Evolutionary conservation across 2,329 filamentous ascomycete genomes (phyloP).

Genomic region (Arthrobotrys iridis): DNA sequence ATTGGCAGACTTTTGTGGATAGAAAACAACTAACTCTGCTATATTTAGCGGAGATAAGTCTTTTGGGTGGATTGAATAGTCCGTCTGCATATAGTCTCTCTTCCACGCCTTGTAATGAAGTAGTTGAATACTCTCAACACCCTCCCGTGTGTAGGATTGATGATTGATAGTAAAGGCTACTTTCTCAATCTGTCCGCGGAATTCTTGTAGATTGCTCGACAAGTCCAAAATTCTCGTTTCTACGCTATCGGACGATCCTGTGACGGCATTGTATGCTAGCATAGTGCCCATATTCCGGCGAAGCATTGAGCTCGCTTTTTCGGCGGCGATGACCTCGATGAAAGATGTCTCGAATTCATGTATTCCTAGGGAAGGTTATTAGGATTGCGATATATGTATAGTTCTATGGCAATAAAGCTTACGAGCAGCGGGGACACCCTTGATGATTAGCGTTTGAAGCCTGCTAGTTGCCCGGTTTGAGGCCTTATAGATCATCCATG

Average conservation of each 20-base stretch:
- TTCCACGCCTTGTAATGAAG: conserved; percentile 7
- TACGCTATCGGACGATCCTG: not conserved
- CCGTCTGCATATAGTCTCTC: not conserved
- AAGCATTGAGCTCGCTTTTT: conserved; percentile 12
- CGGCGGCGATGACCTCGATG: not conserved
- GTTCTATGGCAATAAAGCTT: not conserved
- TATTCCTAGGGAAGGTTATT: not conserved
- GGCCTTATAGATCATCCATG: conserved; percentile 34
- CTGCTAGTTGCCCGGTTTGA: conserved; percentile 5
- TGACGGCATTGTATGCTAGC: conserved; percentile 6
- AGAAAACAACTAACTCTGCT: not conserved
- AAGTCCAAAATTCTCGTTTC: conserved; percentile 5
- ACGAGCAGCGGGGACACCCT: conserved; percentile 11
- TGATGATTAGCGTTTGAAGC: not conserved
- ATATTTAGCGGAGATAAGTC: not conserved
- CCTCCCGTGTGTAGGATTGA: conserved; percentile 8
- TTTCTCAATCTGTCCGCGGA: not conserved
- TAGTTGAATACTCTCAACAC: conserved; percentile 3
- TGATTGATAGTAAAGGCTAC: not conserved
- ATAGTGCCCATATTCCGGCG: conserved; percentile 2
- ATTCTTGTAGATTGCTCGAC: not conserved
- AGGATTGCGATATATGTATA: not conserved
- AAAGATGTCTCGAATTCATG: conserved; percentile 31
- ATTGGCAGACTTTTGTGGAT: not conserved
- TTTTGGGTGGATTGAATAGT: not conserved